phyloP scores from a whole-genome alignment of 805 yeast species.

The Suhomyces canberraensis region DNA sequence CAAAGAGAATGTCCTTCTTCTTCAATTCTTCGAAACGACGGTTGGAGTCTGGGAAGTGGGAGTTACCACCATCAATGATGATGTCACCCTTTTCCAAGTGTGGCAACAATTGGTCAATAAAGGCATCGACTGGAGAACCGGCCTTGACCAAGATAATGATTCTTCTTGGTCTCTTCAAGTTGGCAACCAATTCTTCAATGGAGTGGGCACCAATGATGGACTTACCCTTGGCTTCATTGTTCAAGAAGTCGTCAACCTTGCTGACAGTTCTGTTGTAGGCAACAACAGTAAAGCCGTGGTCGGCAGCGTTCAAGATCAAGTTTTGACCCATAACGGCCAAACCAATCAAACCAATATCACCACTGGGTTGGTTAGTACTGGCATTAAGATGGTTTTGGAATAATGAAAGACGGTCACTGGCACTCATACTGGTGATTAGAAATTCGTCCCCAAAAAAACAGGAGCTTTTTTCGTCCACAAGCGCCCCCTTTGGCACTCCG shows the following conservation, averaged over 20 bases:
- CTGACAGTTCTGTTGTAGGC: conserved; percentile 98
- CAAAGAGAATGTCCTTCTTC: conserved; percentile 83
- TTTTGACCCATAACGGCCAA: conserved; percentile 99
- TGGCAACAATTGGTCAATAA: conserved; percentile 85
- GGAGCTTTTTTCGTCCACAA: too few relatives aligned
- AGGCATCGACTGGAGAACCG: conserved; percentile 89
- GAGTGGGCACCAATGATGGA: conserved; percentile 95
- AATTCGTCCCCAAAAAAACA: too few relatives aligned
- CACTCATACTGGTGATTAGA: conserved; percentile 5
- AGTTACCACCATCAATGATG: conserved; percentile 99
- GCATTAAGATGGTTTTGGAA: conserved; percentile 12
- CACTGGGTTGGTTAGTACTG: conserved; percentile 44
- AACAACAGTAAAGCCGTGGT: conserved; percentile 96
- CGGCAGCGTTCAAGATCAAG: conserved; percentile 95
- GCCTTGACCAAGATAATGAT: conserved; percentile 93
- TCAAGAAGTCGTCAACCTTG: conserved; percentile 92
- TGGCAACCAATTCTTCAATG: conserved; percentile 77
- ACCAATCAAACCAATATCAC: conserved; percentile 98
- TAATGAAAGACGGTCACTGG: conserved; percentile 9
- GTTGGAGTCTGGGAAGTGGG: conserved; percentile 98
- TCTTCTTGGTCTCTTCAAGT: conserved; percentile 96
- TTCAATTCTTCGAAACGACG: conserved; percentile 91
- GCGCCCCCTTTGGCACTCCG: too few relatives aligned
- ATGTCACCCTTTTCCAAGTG: conserved; percentile 94
- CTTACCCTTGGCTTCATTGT: conserved; percentile 95